Base-by-base conservation (phyloP, 345 rosid species). In the Carallia pectinifolia region DNA sequence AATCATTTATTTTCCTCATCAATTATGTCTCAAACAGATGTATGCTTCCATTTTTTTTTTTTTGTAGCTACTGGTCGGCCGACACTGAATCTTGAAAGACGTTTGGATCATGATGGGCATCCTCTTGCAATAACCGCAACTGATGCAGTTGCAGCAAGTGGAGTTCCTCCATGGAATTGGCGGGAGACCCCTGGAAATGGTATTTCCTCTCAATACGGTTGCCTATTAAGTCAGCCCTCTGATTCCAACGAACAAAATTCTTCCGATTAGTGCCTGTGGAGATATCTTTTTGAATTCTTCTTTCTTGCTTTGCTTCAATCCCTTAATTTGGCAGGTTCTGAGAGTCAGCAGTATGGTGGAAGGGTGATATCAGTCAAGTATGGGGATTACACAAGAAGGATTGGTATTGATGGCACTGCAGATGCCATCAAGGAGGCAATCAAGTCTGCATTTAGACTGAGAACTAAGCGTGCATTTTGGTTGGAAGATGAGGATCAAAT, bases 121-220 rank as follows among this genome's bases (percentile, higher is more conserved):
- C 92, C 99, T 71, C 94, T 95, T 65, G 97, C 99, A 60, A 89
- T 95, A 63, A 76, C 98, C 2, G 65, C 92, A 68, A 88, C 94
- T 58, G 98, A 95, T 76, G 93, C 96, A 58, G 96, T 90, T 62
- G 82, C 87, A 64, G 91, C 91, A 6, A 80, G 84, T 67, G 97
- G 92, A 73, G 96, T 95, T 81, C 92, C 98, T 83, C 97, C 99
- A 44, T 95, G 99, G 99, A 89, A 86, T 72, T 95, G 99, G 99
- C 88, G 98, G 77, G 98, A 95, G 58, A 75, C 92, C 61, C 94
- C 99, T 47, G 98, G 90, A 80, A 92, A 81, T 71, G 98, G 98
- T 83, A 82, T 79, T 77, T 67, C 18, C 64, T 76, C 54, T 61
- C 52, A 66, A 65, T 7, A 67, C 71, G 33, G 16, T 23, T 37